Evolutionary conservation across 495 filamentous ascomycete species (phyloP).

Genomic region (Neurospora sp.): DNA sequence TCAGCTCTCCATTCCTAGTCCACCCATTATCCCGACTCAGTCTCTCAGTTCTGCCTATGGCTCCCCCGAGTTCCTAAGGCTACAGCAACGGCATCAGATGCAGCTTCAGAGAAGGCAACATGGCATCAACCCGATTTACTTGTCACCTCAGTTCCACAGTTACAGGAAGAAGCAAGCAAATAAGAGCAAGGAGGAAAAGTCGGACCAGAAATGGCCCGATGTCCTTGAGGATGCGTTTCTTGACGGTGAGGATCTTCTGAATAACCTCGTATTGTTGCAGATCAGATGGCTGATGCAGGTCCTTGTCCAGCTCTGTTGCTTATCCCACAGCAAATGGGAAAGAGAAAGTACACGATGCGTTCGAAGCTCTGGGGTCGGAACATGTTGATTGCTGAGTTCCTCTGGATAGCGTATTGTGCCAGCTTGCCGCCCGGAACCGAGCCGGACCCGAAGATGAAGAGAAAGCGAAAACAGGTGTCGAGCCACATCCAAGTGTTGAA

Average conservation of each 20-base stretch:
- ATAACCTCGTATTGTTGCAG: not conserved
- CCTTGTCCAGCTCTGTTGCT: constrained; percentile 56
- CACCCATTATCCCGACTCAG: constrained; percentile 35
- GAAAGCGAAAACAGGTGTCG: constrained; percentile 81
- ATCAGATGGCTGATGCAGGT: not conserved
- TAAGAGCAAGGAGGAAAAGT: constrained; percentile 39
- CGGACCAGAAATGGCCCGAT: constrained; percentile 63
- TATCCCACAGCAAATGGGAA: constrained; percentile 65
- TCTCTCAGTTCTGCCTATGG: constrained; percentile 28
- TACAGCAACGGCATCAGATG: constrained; percentile 13
- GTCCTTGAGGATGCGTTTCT: constrained; percentile 80
- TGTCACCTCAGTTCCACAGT: constrained; percentile 50
- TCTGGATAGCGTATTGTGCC: constrained; percentile 45
- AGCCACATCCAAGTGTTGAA: constrained; percentile 98
- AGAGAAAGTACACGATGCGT: constrained; percentile 63
- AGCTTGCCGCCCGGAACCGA: constrained; percentile 24
- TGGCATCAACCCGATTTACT: constrained; percentile 40
- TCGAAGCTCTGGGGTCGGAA: constrained; percentile 77
- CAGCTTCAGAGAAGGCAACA: constrained; percentile 13
- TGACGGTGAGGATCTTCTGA: constrained; percentile 52
- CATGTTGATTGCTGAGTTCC: constrained; percentile 79
- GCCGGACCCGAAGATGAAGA: constrained; percentile 24
- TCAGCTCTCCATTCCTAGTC: constrained; percentile 25
- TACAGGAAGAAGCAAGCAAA: constrained; percentile 60
- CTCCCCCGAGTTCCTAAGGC: constrained; percentile 11